Evolutionary conservation across 495 filamentous ascomycete species (phyloP).

Genomic region (Tetracladium setigerum): DNA sequence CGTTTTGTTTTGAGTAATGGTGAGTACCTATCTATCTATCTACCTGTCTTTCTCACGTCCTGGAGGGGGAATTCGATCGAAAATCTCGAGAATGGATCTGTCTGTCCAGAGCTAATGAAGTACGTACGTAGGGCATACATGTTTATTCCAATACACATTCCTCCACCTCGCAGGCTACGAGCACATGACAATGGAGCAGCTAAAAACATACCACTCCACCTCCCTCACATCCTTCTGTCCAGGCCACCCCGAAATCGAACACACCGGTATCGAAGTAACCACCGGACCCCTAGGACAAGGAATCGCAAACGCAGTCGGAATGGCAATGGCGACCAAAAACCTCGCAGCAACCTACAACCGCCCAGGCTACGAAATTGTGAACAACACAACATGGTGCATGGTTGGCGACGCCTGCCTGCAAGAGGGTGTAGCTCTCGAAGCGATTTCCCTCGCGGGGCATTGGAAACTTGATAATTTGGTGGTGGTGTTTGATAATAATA

Average conservation of each 20-base stretch:
- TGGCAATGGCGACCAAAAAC: slow-evolving; percentile 52
- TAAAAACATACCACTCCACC: slow-evolving; percentile 51
- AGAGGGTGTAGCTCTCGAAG: slow-evolving; percentile 53
- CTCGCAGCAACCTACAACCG: slow-evolving; percentile 46
- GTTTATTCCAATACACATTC: slow-evolving; percentile 52
- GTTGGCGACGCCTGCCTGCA: slow-evolving; percentile 52
- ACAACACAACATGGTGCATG: slow-evolving; percentile 47
- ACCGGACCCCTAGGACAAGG: slow-evolving; percentile 56
- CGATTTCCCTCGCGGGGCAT: slow-evolving; percentile 46
- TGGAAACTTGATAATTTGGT: slow-evolving; percentile 46
- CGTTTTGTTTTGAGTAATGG: slow-evolving; percentile 19
- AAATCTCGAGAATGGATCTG: not conserved
- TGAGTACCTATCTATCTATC: slow-evolving; percentile 1
- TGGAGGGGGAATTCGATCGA: not conserved
- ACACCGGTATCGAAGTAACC: slow-evolving; percentile 54
- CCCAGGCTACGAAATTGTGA: slow-evolving; percentile 39
- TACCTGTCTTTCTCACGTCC: too few relatives aligned
- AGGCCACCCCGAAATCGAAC: slow-evolving; percentile 56
- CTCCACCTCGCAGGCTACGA: slow-evolving; percentile 52
- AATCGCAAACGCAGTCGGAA: slow-evolving; percentile 50
- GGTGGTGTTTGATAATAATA: slow-evolving; percentile 47
- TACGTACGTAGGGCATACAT: slow-evolving; percentile 37
- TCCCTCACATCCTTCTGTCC: slow-evolving; percentile 34
- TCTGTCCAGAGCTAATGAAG: not conserved
- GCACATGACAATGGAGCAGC: slow-evolving; percentile 50